Percentiles rank a stretch among this genome's conserved stretches.
Evolutionary conservation across 306 rosid genomes (phyloP).

Genomic region (Morella rubra): DNA sequence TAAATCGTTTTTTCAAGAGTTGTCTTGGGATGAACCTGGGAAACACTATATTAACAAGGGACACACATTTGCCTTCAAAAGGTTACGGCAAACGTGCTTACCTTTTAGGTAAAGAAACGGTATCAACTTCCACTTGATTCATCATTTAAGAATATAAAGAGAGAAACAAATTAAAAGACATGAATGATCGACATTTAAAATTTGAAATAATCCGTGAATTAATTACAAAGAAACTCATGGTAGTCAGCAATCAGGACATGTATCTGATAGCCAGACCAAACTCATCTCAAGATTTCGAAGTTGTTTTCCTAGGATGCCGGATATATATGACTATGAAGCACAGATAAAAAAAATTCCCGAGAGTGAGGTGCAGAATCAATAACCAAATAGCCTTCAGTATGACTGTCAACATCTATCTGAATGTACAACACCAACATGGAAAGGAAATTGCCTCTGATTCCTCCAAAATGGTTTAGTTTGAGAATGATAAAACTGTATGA

Average conservation of each 20-base stretch:
- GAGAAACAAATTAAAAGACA: not conserved
- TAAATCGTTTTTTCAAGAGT: no score
- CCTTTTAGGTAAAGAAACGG: not conserved
- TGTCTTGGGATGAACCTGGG: no score
- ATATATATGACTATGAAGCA: constrained; percentile 15
- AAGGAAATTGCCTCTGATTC: constrained; percentile 6
- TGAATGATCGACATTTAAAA: not conserved
- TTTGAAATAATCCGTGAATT: constrained; percentile 1
- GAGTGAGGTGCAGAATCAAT: constrained; percentile 24
- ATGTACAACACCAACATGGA: constrained; percentile 28
- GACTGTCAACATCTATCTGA: constrained; percentile 11
- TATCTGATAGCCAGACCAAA: constrained; percentile 1
- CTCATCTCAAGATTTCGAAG: not conserved
- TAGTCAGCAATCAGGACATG: not conserved
- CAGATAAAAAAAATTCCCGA: not conserved
- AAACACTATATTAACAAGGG: no score
- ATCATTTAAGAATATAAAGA: not conserved
- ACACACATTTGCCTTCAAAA: not conserved
- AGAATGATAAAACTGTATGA: constrained; percentile 22
- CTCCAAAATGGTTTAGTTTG: constrained; percentile 9
- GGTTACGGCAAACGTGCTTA: not conserved
- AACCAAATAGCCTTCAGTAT: constrained; percentile 32
- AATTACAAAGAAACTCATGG: constrained; percentile 16
- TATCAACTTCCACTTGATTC: no score
- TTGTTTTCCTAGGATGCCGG: constrained; percentile 3